Evolutionary conservation across 106 monocot genomes (phyloP), one percentile per base, ranked within the genome.

Genomic region (Dendrobium chrysotoxum): DNA sequence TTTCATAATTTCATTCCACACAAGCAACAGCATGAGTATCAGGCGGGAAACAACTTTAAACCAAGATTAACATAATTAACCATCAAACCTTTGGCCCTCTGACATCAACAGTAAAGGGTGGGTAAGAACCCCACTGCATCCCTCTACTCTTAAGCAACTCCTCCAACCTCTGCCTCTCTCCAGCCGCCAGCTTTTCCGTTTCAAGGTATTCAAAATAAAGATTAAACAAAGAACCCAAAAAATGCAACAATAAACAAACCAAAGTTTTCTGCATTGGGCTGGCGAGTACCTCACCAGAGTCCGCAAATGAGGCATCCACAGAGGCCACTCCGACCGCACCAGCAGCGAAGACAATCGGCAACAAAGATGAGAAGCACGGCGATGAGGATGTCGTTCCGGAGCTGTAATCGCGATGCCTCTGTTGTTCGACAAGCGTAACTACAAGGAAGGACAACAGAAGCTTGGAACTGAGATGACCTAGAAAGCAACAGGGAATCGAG

Each of bases 1-100:
- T 13, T 70, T 16, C 30, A 70, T 70, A 21, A 35, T 35, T 31
- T 35, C 2, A 13, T 70, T 70, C 31, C 70, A 70, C 13, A 28
- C 12, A 28, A 70, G 4, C 2, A 70, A 35, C 10, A 35, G 3
- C 13, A 70, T 9, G 3, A 70, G 28, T 70, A 70, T 16, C 28
- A 35, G 15, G n/a, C 40, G 40, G 41, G 18, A n/a, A 74, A 74
- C 16, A 68, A 75, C 17, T 75, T 42, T 26, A 75, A n/a, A 75
- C 35, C 30, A 4, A 15, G 2, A 35, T 38, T 35, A 70, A 16
- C 30, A 23, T 0, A 74, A 74, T 40, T 10, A 11, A 55, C 23
- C 70, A 3, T 35, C n/a, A 72, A 70, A 94, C 90, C 90, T 96
- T 91, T 42, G 83, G 85, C 41, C 93, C 96, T 77, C 82, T 91